These are phyloP conservation scores for Paecilomyces formosus DNA, from an alignment of 2,329 filamentous ascomycete species.

Conservation along the genomic window DNA sequence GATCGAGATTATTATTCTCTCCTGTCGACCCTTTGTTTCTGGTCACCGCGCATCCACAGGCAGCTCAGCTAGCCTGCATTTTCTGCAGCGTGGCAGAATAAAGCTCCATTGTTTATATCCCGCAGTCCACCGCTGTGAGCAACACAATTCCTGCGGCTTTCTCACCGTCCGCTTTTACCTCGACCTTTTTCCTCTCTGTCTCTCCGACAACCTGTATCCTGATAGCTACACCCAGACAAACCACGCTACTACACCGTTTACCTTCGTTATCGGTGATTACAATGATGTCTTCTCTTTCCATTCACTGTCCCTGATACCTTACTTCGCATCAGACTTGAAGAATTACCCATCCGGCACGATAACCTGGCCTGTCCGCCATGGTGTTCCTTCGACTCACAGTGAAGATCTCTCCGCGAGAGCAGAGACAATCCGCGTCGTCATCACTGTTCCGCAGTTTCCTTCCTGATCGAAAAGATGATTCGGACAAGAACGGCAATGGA, in stretches of 20 bases:
- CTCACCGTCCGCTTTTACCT: neutral
- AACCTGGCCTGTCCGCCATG: slow-evolving; percentile 13
- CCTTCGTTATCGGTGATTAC: neutral
- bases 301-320: neutral
- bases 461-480: slow-evolving; percentile 9
- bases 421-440: slow-evolving; percentile 6
- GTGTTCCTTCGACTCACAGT: slow-evolving; percentile 30
- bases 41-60: neutral
- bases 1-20: neutral
- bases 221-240: neutral
- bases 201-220: neutral
- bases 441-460: slow-evolving; percentile 7
- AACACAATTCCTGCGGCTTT: neutral
- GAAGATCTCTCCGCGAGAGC: slow-evolving; percentile 24
- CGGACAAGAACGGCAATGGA: slow-evolving; percentile 2
- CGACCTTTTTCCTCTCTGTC: neutral
- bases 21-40: neutral
- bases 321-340: neutral
- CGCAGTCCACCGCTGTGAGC: neutral
- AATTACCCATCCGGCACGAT: too few species aligned
- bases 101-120: neutral
- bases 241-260: neutral
- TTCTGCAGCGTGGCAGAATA: neutral
- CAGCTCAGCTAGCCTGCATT: neutral
- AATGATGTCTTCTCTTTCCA: neutral